Percentiles rank a stretch among this genome's conserved stretches.
Evolutionary conservation across 306 rosid genomes (phyloP).

Genomic region (Prunus campanulata): DNA sequence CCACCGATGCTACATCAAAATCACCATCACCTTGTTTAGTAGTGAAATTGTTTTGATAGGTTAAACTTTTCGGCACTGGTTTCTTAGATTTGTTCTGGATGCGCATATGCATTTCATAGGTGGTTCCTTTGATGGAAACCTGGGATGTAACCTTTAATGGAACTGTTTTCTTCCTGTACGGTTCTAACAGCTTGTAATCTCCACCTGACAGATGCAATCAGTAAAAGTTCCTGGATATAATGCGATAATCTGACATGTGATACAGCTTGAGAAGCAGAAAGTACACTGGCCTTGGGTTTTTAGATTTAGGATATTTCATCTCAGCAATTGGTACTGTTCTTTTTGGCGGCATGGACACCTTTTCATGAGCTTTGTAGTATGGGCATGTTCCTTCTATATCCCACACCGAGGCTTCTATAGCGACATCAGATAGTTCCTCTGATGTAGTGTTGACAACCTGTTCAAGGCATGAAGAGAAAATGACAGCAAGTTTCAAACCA

Average conservation of each 20-base stretch:
- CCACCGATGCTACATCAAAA: slow-evolving; percentile 24
- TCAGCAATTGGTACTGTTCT: slow-evolving; percentile 54
- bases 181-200: slow-evolving; percentile 78
- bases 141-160: slow-evolving; percentile 68
- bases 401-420: slow-evolving; percentile 88
- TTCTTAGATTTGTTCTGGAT: slow-evolving; percentile 64
- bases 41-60: slow-evolving; percentile 37
- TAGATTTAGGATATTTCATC: slow-evolving; percentile 79
- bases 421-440: slow-evolving; percentile 55
- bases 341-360: slow-evolving; percentile 60
- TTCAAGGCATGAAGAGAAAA: slow-evolving; percentile 32
- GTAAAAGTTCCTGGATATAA: slow-evolving; percentile 83
- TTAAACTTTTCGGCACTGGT: slow-evolving; percentile 34
- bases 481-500: slow-evolving; percentile 18
- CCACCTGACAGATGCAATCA: slow-evolving; percentile 84
- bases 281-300: slow-evolving; percentile 70
- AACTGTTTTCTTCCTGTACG: slow-evolving; percentile 59
- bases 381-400: slow-evolving; percentile 86
- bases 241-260: slow-evolving; percentile 46
- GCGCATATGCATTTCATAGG: slow-evolving; percentile 54
- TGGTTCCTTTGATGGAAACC: slow-evolving; percentile 53
- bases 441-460: slow-evolving; percentile 91
- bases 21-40: slow-evolving; percentile 30
- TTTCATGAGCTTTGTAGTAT: slow-evolving; percentile 54
- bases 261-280: slow-evolving; percentile 96